These are phyloP conservation scores for Capniomyces stellatus DNA, from an alignment of 371 early-diverging fungal species.

Conservation along the genomic window DNA sequence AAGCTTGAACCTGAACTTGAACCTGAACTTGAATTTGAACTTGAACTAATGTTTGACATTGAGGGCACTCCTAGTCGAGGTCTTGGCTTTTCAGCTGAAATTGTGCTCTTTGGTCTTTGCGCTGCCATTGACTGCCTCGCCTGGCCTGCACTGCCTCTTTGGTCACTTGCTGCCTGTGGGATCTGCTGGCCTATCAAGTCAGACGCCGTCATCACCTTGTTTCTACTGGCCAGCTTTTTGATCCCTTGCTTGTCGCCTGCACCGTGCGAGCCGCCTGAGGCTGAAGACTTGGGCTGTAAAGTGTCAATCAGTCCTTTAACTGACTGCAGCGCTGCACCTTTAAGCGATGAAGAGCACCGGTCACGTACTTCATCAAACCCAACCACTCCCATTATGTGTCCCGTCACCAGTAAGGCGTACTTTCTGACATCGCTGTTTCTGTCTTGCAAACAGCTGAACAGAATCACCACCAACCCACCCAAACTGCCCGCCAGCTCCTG, in stretches of 20 bases:
- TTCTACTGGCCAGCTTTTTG: constrained; percentile 10
- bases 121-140: background rate
- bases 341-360: constrained; percentile 30
- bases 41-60: too few relatives aligned
- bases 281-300: constrained; percentile 27
- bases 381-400: constrained; percentile 15
- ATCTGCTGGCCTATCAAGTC: constrained; percentile 8
- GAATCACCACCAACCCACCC: constrained; percentile 38
- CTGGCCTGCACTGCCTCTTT: too few relatives aligned
- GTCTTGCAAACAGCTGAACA: constrained; percentile 69
- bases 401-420: constrained; percentile 49
- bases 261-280: background rate
- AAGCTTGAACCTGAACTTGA: too few relatives aligned
- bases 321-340: constrained; percentile 43
- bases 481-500: constrained; percentile 32
- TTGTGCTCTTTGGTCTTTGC: background rate
- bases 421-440: constrained; percentile 78
- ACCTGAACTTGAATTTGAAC: too few relatives aligned
- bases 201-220: constrained; percentile 25
- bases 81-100: background rate
- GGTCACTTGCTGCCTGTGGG: too few relatives aligned
- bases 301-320: constrained; percentile 51
- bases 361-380: constrained; percentile 22
- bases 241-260: background rate
- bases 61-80: background rate